Evolutionary conservation across 2,329 filamentous ascomycete species (phyloP).

Genomic region (Cercospora zeae-maydis): DNA sequence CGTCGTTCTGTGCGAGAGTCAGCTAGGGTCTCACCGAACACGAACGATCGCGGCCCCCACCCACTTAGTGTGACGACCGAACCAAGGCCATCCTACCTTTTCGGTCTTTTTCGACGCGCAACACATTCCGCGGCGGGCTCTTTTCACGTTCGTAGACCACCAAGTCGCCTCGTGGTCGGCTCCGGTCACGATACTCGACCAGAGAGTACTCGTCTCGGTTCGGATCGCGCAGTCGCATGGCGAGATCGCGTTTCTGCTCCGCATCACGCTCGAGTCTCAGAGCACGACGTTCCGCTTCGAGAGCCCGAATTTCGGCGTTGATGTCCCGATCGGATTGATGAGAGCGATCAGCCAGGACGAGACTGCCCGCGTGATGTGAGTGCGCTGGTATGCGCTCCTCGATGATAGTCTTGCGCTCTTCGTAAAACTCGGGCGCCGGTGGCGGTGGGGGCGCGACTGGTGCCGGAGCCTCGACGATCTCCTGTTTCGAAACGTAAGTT

Average conservation of each 20-base stretch:
- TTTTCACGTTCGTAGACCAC: slow-evolving; percentile 36
- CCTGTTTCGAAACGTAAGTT: slow-evolving; percentile 30
- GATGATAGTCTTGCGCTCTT: slow-evolving; percentile 32
- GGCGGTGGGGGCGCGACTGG: slow-evolving; percentile 20
- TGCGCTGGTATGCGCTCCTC: slow-evolving; percentile 29
- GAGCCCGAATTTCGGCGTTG: slow-evolving; percentile 66
- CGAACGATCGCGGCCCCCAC: slow-evolving; percentile 2
- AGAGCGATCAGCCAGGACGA: slow-evolving; percentile 18
- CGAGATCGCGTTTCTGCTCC: slow-evolving; percentile 41
- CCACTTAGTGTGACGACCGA: slow-evolving; percentile 55
- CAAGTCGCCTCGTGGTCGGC: slow-evolving; percentile 15
- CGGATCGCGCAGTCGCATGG: slow-evolving; percentile 41
- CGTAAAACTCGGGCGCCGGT: slow-evolving; percentile 30
- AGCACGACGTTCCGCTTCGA: slow-evolving; percentile 60
- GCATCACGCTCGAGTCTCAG: slow-evolving; percentile 57
- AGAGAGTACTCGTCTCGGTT: slow-evolving; percentile 48
- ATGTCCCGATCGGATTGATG: slow-evolving; percentile 58
- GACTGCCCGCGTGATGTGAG: slow-evolving; percentile 20
- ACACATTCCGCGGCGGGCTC: slow-evolving; percentile 50
- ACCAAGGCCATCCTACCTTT: slow-evolving; percentile 94
- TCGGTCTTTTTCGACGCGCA: slow-evolving; percentile 80
- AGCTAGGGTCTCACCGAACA: slow-evolving; percentile 8
- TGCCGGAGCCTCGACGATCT: slow-evolving; percentile 31
- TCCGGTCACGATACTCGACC: slow-evolving; percentile 51
- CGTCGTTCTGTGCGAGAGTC: slow-evolving; percentile 38